Percentiles rank a stretch among this genome's conserved stretches.
These are phyloP conservation scores for Venturia carpophila DNA, from an alignment of 2,329 filamentous ascomycete species.

Conservation along the genomic window DNA sequence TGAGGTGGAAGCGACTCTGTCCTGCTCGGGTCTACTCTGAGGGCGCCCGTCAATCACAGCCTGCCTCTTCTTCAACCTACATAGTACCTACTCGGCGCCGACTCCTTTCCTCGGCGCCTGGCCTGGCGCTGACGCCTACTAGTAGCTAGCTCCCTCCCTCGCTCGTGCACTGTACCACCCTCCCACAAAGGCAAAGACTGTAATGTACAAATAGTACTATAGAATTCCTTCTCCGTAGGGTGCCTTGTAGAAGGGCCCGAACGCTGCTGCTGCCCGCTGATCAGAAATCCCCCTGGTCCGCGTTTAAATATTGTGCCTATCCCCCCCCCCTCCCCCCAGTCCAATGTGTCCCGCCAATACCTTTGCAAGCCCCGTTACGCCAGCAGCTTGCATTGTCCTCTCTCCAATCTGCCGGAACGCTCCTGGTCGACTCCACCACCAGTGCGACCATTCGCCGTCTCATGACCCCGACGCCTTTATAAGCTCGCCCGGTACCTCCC, in stretches of 20 bases:
- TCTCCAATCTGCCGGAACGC: conserved; percentile 8
- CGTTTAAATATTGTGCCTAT: conserved; percentile 9
- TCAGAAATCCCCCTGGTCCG: background rate
- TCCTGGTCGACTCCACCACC: conserved; percentile 11
- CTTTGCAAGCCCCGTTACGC: conserved; percentile 10
- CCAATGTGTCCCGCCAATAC: conserved; percentile 9
- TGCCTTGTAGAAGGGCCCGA: background rate
- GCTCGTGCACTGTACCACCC: conserved; percentile 15
- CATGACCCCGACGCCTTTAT: conserved; percentile 16
- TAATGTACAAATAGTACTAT: too few relatives aligned
- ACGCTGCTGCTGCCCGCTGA: background rate
- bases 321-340: conserved; percentile 1
- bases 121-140: conserved; percentile 14
- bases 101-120: conserved; percentile 13
- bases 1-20: background rate
- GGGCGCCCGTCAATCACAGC: conserved; percentile 5
- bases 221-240: conserved; percentile 10
- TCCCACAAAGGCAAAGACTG: conserved; percentile 9
- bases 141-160: conserved; percentile 3
- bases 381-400: conserved; percentile 10
- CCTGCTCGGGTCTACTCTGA: conserved; percentile 5
- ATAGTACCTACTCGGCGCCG: too few relatives aligned
- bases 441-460: conserved; percentile 18
- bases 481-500: conserved; percentile 14
- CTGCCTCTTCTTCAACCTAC: background rate